These are phyloP conservation scores for Neonectria ditissima DNA, from an alignment of 2,329 filamentous ascomycete species.

Conservation along the genomic window DNA sequence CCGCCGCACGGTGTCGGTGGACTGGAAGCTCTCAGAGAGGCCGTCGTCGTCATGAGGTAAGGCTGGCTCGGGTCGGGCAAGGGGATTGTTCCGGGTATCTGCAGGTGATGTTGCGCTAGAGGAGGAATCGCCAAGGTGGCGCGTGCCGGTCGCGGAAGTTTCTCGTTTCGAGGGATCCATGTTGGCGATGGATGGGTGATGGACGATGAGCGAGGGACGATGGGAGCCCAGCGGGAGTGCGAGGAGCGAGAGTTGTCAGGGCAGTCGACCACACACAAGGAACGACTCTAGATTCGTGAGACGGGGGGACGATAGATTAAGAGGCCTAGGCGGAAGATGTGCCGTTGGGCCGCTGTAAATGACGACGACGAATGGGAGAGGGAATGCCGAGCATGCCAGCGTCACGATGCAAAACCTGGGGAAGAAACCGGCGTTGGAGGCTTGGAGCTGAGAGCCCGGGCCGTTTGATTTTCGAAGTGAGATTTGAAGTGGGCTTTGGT, in stretches of 20 bases:
- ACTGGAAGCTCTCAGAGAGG: conserved; percentile 67
- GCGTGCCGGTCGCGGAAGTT: conserved; percentile 49
- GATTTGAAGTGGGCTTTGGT: conserved; percentile 5
- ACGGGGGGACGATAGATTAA: conserved; percentile 13
- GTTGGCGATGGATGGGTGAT: conserved; percentile 31
- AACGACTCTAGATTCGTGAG: conserved; percentile 13
- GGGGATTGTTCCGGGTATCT: conserved; percentile 58
- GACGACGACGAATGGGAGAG: conserved; percentile 34
- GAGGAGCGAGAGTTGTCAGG: conserved; percentile 21
- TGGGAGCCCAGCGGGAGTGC: conserved; percentile 16
- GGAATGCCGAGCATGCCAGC: conserved; percentile 47
- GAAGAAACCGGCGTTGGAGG: conserved; percentile 28
- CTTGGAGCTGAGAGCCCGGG: conserved; percentile 14
- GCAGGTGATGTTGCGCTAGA: conserved; percentile 60
- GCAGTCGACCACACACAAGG: conserved; percentile 17
- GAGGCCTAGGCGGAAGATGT: conserved; percentile 27
- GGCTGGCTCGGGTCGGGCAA: conserved; percentile 51
- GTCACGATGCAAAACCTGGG: conserved; percentile 32
- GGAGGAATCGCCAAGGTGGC: conserved; percentile 53
- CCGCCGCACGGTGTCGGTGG: conserved; percentile 70
- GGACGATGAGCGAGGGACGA: conserved; percentile 2
- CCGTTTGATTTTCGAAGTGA: conserved; percentile 19
- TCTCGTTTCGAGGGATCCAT: conserved; percentile 60
- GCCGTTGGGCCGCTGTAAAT: conserved; percentile 18
- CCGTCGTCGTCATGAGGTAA: conserved; percentile 56